Base-by-base conservation (phyloP, 2,329 filamentous ascomycete genomes). In the Mycosphaerella sp. region DNA sequence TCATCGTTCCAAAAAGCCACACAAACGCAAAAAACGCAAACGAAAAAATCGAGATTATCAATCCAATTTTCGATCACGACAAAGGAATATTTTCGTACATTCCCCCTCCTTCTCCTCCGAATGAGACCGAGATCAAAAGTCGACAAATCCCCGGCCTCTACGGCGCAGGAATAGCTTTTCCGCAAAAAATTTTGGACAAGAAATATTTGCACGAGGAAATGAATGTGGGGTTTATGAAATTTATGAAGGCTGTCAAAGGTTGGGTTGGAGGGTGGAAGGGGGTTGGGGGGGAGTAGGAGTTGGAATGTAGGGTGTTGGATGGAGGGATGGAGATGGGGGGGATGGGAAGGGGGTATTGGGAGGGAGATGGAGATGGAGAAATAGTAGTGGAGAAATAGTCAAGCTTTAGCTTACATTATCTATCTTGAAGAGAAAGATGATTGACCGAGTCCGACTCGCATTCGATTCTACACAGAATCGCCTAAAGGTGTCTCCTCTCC, bases 171-270 rank as follows among this genome's bases (percentile, higher is more conserved):
- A 85, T 85, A 60, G 82, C 81, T 0, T 85, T 79, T 61, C 82
- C 82, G 0, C 80, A 84, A 64, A 71, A 74, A 23, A 80, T 84
- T 5, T 75, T 75, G 7, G 82, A 85, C 70, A 80, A 80, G 0
- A 82, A 81, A 1, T 69, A 76, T 40, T 81, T 81, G 0, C 84
- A 83, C 65, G 77, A 80, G 6, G 81, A 84, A 68, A 73, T 77
- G 62, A 79, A 80, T 0, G 82, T 85, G 48, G 82, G 82, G 0
- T 78, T 84, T 64, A 82, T 74, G 64, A 85, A 85, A 68, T 85
- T 85, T 59, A 84, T 84, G 80, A 80, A 76, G 45, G 84, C 78
- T 61, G 67, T 82, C 51, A 79, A 79, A 68, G 75, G 56, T 26
- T 62, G 72, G 56, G 80, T 81, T 4, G 70, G 78, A 12, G 67